A percentile compares a stretch with the other conserved stretches of the same genome.
Evolutionary conservation across 2,329 filamentous ascomycete species (phyloP).

Genomic region (Talaromyces sp.): DNA sequence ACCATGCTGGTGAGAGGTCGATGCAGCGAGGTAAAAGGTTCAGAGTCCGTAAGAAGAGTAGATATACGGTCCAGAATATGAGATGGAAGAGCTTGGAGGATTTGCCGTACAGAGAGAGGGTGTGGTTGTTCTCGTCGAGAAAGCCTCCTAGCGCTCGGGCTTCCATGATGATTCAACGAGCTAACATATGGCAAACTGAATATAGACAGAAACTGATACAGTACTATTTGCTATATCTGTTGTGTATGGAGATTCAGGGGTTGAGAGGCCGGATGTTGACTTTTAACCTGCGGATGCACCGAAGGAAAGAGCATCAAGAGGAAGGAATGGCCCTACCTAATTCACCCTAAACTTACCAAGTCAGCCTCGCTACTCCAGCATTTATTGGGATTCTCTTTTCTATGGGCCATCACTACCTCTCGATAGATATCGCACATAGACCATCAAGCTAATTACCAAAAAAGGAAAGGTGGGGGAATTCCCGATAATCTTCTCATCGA

Average conservation of each 20-base stretch:
- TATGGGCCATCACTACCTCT: background rate
- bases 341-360: background rate
- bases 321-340: background rate
- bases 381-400: background rate
- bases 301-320: slow-evolving; percentile 4
- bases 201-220: slow-evolving; percentile 6
- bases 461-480: slow-evolving; percentile 12
- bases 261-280: background rate
- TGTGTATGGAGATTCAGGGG: background rate
- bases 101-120: slow-evolving; percentile 9
- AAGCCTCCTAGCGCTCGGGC: background rate
- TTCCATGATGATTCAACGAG: slow-evolving; percentile 12
- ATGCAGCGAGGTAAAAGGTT: background rate
- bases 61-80: slow-evolving; percentile 3
- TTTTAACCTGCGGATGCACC: background rate
- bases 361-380: background rate
- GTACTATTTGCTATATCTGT: background rate
- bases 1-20: background rate
- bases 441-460: slow-evolving; percentile 11
- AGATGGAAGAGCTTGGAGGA: slow-evolving; percentile 15
- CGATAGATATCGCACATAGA: background rate
- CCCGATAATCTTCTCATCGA: background rate
- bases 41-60: slow-evolving; percentile 14
- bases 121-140: slow-evolving; percentile 9
- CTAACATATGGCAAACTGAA: background rate